Evolutionary conservation across 495 filamentous ascomycete species (phyloP).

Genomic region (Xylaria nigripes): DNA sequence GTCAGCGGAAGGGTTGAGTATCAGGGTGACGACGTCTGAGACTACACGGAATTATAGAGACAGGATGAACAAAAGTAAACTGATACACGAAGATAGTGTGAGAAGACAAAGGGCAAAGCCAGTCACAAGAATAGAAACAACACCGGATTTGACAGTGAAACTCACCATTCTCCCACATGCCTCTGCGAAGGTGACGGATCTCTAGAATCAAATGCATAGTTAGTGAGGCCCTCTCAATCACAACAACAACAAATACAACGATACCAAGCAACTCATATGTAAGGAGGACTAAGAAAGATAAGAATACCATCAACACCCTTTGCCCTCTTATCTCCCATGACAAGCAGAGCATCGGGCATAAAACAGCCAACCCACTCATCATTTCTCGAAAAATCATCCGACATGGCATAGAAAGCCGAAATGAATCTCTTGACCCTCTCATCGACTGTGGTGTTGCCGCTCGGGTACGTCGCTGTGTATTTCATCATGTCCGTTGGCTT

Average conservation of each 20-base stretch:
- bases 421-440: constrained; percentile 26
- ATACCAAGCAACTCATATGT: no score
- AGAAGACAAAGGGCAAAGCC: neutral
- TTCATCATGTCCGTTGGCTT: neutral
- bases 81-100: no score
- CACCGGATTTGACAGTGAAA: neutral
- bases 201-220: constrained; percentile 5
- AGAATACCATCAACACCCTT: constrained; percentile 25
- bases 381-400: constrained; percentile 26
- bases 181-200: constrained; percentile 15
- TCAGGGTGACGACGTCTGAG: no score
- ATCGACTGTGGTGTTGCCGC: constrained; percentile 10
- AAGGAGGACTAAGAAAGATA: neutral
- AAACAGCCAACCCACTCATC: constrained; percentile 36
- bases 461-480: constrained; percentile 27
- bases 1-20: no score
- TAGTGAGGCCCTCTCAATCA: neutral
- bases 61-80: neutral
- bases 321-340: constrained; percentile 27
- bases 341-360: constrained; percentile 23
- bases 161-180: constrained; percentile 21
- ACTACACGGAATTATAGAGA: constrained; percentile 7
- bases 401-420: constrained; percentile 29
- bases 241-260: neutral
- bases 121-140: neutral